phyloP scores from a whole-genome alignment of 768 basidiomycete genomes.

The Phaeotremella fagi region DNA sequence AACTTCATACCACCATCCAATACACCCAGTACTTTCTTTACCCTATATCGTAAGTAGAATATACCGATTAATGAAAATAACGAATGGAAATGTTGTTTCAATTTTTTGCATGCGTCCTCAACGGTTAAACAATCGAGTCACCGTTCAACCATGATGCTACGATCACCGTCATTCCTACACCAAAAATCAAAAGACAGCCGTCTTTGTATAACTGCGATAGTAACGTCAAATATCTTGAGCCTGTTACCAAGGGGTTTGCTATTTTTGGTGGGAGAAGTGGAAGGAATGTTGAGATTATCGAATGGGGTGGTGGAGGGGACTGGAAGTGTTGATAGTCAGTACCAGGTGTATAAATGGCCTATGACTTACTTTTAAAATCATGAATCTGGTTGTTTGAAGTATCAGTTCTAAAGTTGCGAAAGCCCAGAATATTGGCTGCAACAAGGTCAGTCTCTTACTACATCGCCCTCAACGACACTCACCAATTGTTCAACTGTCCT shows the following conservation, averaged over 20 bases:
- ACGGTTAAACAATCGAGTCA: background rate
- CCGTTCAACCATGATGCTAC: constrained; percentile 15
- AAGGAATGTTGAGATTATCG: constrained; percentile 42
- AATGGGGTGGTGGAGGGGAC: constrained; percentile 47
- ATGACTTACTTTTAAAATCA: constrained; percentile 43
- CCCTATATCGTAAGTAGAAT: too few species aligned
- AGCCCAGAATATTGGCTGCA: constrained; percentile 49
- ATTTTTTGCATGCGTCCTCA: too few species aligned
- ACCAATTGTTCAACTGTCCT: constrained; percentile 23
- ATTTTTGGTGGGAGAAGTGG: constrained; percentile 46
- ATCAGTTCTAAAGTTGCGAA: constrained; percentile 47
- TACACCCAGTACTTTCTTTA: too few species aligned
- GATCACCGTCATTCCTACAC: constrained; percentile 32
- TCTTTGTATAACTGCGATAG: constrained; percentile 45
- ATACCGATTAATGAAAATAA: too few species aligned
- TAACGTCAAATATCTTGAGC: constrained; percentile 40
- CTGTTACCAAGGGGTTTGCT: constrained; percentile 41
- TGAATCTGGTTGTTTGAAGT: constrained; percentile 45
- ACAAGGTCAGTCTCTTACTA: background rate
- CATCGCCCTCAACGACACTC: constrained; percentile 2
- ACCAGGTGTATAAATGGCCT: background rate
- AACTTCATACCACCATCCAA: too few species aligned
- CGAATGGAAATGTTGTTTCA: too few species aligned
- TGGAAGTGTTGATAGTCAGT: constrained; percentile 11
- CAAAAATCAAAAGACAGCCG: constrained; percentile 42